phyloP scores from a whole-genome alignment of 805 yeast genomes.

The Candida arabinofermentans region DNA sequence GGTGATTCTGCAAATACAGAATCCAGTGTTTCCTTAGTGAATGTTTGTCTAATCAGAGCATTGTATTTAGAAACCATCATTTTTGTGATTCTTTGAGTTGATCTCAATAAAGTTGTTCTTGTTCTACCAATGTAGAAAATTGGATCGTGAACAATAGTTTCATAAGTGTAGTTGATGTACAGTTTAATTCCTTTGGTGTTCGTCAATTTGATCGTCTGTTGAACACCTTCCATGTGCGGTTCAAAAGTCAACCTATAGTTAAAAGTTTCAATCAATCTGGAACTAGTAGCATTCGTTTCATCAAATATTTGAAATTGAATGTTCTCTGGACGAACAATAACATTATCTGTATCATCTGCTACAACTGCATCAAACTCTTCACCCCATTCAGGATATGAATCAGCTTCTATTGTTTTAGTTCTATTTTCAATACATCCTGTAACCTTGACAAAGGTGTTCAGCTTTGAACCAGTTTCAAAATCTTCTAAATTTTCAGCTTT shows the following conservation, averaged over 20 bases:
- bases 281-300: constrained; percentile 5
- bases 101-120: constrained; percentile 10
- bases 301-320: constrained; percentile 12
- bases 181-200: constrained; percentile 7
- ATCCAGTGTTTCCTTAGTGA: constrained; percentile 7
- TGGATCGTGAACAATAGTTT: constrained; percentile 17
- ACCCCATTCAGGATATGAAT: constrained; percentile 17
- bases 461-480: constrained; percentile 2
- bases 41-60: constrained; percentile 4
- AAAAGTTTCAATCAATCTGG: constrained; percentile 10
- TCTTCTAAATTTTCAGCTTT: constrained; percentile 18
- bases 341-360: neutral
- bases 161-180: constrained; percentile 13
- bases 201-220: constrained; percentile 8
- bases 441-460: constrained; percentile 13
- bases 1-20: constrained; percentile 5
- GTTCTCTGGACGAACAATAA: constrained; percentile 4
- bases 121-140: constrained; percentile 17
- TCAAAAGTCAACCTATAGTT: constrained; percentile 11
- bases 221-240: constrained; percentile 10
- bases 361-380: constrained; percentile 18
- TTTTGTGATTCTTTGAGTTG: constrained; percentile 11
- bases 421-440: constrained; percentile 15
- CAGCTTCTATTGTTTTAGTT: constrained; percentile 12
- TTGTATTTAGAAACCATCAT: constrained; percentile 13